Percentiles rank a stretch among this genome's conserved stretches.
phyloP scores from a whole-genome alignment of 2,329 filamentous ascomycete genomes.

The Alternaria longipes region DNA sequence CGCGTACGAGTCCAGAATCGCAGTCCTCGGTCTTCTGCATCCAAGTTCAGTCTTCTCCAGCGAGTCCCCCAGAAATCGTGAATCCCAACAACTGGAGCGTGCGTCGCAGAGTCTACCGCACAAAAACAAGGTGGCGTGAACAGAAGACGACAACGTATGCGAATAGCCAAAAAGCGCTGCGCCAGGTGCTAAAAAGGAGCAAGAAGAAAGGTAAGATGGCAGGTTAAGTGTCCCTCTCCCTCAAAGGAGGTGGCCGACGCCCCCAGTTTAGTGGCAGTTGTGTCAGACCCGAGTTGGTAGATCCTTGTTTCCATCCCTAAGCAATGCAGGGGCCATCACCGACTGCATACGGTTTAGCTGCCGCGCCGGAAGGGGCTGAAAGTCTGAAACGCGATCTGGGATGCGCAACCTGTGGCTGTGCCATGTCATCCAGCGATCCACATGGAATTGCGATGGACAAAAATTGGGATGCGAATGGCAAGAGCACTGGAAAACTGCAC shows the following conservation, averaged over 20 bases:
- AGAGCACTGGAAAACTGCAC: background rate
- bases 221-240: background rate
- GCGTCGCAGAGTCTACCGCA: background rate
- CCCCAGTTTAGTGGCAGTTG: slow-evolving; percentile 8
- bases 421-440: background rate
- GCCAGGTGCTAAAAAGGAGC: background rate
- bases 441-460: background rate
- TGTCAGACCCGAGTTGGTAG: background rate
- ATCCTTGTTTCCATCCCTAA: slow-evolving; percentile 5
- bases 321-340: background rate
- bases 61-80: background rate
- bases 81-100: background rate
- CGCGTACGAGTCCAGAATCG: background rate
- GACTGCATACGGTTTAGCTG: slow-evolving; percentile 1
- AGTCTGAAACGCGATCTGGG: slow-evolving; percentile 1
- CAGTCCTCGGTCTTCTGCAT: background rate
- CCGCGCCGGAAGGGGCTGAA: slow-evolving; percentile 2
- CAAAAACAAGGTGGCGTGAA: background rate
- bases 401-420: slow-evolving; percentile 4
- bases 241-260: slow-evolving; percentile 7
- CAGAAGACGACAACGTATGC: background rate
- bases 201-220: background rate
- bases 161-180: background rate
- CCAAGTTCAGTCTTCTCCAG: background rate
- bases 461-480: background rate